Base-by-base conservation (phyloP, 1,284 basidiomycete genomes). In the Boletellus deceptivus region DNA sequence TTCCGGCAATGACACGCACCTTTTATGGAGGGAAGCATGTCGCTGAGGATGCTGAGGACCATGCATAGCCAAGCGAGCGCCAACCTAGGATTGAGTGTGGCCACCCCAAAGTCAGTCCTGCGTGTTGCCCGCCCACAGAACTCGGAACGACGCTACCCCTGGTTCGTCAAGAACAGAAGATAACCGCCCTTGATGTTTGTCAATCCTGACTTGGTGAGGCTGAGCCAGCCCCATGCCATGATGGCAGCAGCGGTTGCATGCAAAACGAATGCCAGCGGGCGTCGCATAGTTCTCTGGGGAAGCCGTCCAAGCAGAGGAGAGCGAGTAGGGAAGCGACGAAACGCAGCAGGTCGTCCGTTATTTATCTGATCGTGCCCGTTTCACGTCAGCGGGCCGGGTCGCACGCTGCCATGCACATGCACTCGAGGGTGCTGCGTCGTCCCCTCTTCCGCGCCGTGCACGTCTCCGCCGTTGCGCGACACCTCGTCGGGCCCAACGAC, bases 91-190 rank as follows among this genome's bases (percentile, higher is more conserved):
- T 31, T 8, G 29, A 2, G 29, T 13, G 11, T 2, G 27, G 10
- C 29, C 29, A 11, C 29, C 4, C 6, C 24, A 7, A 9, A 6
- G 40, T 56, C n/a, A 56, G 49, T 11, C 20, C 14, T 47, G 38
- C 13, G 25, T 20, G 22, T 29, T 20, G 11, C 27, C 4, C 18
- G 3, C 6, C 1, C 25, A 18, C 25, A 35, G 24, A 29, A 10
- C 4, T 78, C 22, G 9, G 20, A 10, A 41, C 2, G 0, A 39
- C n/a, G 4, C 43, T 74, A 86, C 88, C 86, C 86, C 69, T 88
- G 82, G 53, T 91, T 87, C 0, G 90, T 92, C 46, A 93, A 69
- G 62, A 80, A 91, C 62, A 85, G 84, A 43, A 77, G 75, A 56
- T 84, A 80, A 0, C 87, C 88, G 18, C 86, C 84, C 55, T 76